Evolutionary conservation across 2,329 filamentous ascomycete species (phyloP), one percentile per base, ranked within the genome.

Genomic region (Cephalotrichum gorgonifer): DNA sequence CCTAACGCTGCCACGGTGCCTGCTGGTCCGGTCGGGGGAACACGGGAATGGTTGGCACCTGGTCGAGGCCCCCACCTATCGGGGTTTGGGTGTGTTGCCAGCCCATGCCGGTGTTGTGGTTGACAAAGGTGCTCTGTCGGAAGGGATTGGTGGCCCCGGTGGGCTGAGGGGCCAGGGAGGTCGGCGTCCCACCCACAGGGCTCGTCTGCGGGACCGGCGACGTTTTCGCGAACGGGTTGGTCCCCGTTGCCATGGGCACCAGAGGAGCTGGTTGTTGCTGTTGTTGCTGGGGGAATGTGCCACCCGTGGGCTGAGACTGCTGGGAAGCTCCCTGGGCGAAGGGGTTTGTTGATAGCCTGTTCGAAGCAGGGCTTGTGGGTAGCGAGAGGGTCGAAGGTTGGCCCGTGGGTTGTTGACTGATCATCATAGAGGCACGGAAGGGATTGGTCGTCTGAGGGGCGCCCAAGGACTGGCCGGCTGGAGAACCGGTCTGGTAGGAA

Each of bases 101-200:
- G 2, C 88, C 88, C 64, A 87, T 76, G 1, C 91, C 90, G 0
- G 89, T 95, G 54, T 82, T 75, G 59, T 95, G 89, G 60, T 95
- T 93, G 47, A 95, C 83, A 63, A 96, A 95, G 4, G 84, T 81
- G 43, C 86, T 88, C 61, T 97, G 89, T 15, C 93, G 79, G 75
- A 97, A 97, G 1, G 93, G 93, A 59, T 98, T 98, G 2, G 90
- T 96, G 59, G 80, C 88, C 8, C 89, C 90, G 0, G 90, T 96
- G 2, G 85, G 78, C 59, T 91, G 88, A 2, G 88, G 80, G 48
- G 76, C 76, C 5, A 93, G 68, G 44, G 75, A 66, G 33, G 66
- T 69, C 2, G 72, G 70, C 12, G 39, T n/a, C n/a, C 38, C 47
- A 3, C 39, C 47, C 17, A 41, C 23, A 72, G n/a, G 68, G 62